Base-by-base conservation (phyloP, 495 filamentous ascomycete species). In the Neurospora sp. region DNA sequence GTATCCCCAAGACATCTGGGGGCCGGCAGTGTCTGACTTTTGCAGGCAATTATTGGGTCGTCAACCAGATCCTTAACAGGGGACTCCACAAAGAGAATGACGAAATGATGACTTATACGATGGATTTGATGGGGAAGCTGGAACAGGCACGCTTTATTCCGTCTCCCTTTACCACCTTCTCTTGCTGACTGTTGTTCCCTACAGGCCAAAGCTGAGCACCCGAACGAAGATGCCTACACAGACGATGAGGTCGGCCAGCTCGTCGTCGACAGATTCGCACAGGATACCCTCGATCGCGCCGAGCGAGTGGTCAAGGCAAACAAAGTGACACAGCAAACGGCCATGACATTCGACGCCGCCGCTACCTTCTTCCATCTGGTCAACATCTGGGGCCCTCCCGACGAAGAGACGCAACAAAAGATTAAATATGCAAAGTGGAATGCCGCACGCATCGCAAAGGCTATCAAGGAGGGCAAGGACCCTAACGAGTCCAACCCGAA, bases 401-500 rank as follows among this genome's bases (percentile, higher is more conserved):
- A 97, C 70, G 79, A 86, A 16, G 96, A 99, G 78, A 89, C 91
- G 69, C 88, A 89, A 54, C 89, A 92, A 35, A 97, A 97, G 83
- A 92, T 94, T 81, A 97, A 94, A 80, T 99, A 92, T 81, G 93
- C 95, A 46, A 98, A 98, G 81, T 98, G 92, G 86, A 97, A 99
- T 80, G 94, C 96, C 16, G 81, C 95, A 14, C 89, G 96, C 59
- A 98, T 99, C 79, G 85, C 89, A 3, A 97, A 94, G 83, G 96
- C 95, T 2, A 87, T 97, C 75, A 95, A 92, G 81, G 92, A 93
- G 20, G 94, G 94, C 62, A 92, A 93, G 74, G 95, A 99, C 79
- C 94, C 96, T 5, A 99, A 99, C 79, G 89, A 89, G 69, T 91
- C 93, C 16, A 98, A 97, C 76, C 94, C 94, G 0, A 89, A 87